A percentile compares a stretch with the other conserved stretches of the same genome.
Evolutionary conservation across 768 basidiomycete species (phyloP).

Genomic region (Hydnomerulius pinastri): DNA sequence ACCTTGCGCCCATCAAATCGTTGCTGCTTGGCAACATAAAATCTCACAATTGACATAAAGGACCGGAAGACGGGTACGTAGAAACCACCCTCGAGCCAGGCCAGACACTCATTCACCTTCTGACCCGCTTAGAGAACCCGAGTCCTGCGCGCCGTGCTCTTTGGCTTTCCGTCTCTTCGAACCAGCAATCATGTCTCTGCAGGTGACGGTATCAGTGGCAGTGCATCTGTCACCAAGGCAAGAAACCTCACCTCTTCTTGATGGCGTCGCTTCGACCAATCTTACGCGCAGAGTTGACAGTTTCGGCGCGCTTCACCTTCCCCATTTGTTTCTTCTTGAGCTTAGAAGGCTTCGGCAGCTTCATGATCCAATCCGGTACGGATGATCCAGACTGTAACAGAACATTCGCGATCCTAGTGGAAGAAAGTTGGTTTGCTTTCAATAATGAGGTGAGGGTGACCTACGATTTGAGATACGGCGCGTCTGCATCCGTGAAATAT

Average conservation of each 20-base stretch:
- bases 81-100: background rate
- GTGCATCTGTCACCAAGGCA: background rate
- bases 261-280: conserved; percentile 71
- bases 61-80: background rate
- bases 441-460: conserved; percentile 21
- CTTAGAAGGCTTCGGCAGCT: conserved; percentile 91
- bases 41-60: background rate
- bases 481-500: conserved; percentile 94
- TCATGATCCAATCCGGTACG: conserved; percentile 95
- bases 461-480: conserved; percentile 86
- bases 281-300: conserved; percentile 67
- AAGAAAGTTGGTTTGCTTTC: conserved; percentile 9
- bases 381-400: conserved; percentile 87
- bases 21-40: background rate
- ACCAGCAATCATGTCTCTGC: conserved; percentile 77
- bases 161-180: conserved; percentile 67
- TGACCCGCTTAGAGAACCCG: conserved; percentile 6
- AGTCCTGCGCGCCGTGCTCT: conserved; percentile 1
- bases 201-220: background rate
- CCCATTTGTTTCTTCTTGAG: conserved; percentile 85
- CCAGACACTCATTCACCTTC: conserved; percentile 1
- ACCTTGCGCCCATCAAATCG: too few species aligned
- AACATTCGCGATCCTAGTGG: conserved; percentile 87
- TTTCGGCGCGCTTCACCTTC: conserved; percentile 77
- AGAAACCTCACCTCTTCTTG: conserved; percentile 59